Conservation (phyloP, 2,329 filamentous ascomycete genomes). For the Colletotrichum shisoi region DNA sequence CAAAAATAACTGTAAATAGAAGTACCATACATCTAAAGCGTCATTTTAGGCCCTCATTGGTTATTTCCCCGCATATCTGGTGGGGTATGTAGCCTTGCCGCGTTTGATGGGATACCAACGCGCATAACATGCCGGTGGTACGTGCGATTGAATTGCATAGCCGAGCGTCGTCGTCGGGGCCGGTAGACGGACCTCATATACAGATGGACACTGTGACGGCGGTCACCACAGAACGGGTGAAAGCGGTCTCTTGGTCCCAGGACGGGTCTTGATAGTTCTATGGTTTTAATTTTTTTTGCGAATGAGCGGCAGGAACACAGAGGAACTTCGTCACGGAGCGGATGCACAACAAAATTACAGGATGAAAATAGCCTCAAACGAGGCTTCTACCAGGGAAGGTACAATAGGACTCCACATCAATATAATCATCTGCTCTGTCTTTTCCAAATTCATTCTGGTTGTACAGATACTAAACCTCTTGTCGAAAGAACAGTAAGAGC, state of each 20-base stretch:
- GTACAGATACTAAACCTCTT: too few species aligned
- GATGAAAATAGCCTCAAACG: background rate
- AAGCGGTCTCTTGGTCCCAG: background rate
- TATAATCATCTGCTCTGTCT: background rate
- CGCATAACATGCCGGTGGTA: slow-evolving; percentile 17
- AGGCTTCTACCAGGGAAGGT: too few species aligned
- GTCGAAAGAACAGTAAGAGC: too few species aligned
- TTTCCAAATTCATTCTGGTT: too few species aligned
- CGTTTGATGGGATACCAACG: too few species aligned
- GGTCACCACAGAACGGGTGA: slow-evolving; percentile 50
- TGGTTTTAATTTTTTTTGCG: background rate
- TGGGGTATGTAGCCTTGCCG: too few species aligned
- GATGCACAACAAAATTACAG: background rate
- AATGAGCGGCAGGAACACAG: too few species aligned
- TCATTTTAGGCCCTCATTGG: too few species aligned
- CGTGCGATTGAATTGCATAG: background rate
- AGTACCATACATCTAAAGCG: too few species aligned
- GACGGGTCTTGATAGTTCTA: background rate
- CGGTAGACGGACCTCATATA: slow-evolving; percentile 42
- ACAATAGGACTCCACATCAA: background rate
- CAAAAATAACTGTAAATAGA: too few species aligned
- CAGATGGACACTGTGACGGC: slow-evolving; percentile 56
- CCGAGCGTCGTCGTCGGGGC: background rate
- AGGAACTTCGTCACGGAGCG: too few species aligned
- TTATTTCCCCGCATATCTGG: too few species aligned